These are phyloP conservation scores for Posidonia australis DNA, from an alignment of 106 monocot genomes.

Conservation along the genomic window DNA sequence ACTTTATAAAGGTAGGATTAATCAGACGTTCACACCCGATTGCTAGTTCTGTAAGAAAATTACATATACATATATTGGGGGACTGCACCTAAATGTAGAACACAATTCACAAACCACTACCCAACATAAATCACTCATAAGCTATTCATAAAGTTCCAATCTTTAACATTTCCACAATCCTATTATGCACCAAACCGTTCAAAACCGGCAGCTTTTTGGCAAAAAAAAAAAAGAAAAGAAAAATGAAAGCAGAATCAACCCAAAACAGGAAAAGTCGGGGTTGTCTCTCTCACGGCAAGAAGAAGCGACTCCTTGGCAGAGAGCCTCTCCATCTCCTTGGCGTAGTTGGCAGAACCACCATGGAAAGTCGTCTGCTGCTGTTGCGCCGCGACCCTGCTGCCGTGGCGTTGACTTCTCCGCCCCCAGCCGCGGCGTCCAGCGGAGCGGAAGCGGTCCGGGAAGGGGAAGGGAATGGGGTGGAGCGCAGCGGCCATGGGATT, in stretches of 20 bases:
- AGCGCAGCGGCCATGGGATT: background rate
- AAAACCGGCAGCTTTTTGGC: background rate
- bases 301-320: slow-evolving; percentile 96
- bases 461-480: background rate
- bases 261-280: background rate
- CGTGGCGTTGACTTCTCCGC: background rate
- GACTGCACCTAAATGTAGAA: background rate
- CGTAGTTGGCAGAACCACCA: slow-evolving; percentile 69
- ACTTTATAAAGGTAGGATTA: too few species aligned
- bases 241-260: background rate
- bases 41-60: too few species aligned
- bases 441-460: background rate
- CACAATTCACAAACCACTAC: background rate
- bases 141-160: background rate
- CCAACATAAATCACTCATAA: too few species aligned
- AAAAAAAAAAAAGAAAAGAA: background rate
- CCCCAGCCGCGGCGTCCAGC: background rate
- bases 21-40: background rate
- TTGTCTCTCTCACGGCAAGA: slow-evolving; percentile 54
- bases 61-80: background rate
- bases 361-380: slow-evolving; percentile 54
- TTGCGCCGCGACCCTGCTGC: background rate
- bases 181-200: background rate
- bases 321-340: slow-evolving; percentile 96
- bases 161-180: background rate